A percentile compares a stretch with the other conserved stretches of the same genome.
These are phyloP conservation scores for Petunia secreta DNA, from an alignment of 257 asterid species.

Conservation along the genomic window DNA sequence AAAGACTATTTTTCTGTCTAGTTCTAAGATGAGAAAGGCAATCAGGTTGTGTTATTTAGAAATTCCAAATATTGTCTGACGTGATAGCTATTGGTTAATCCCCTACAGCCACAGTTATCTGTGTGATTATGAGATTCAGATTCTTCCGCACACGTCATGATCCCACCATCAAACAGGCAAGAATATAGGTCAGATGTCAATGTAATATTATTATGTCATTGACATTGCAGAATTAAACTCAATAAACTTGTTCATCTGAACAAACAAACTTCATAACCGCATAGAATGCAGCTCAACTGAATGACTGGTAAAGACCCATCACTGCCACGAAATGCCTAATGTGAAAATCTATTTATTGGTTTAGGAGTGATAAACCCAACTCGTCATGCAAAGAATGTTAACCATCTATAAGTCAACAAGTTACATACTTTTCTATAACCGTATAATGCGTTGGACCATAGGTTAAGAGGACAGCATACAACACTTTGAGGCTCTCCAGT, in stretches of 20 bases:
- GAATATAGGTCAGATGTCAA: not conserved
- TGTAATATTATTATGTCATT: not conserved
- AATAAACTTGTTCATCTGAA: not conserved
- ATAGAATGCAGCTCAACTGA: not conserved
- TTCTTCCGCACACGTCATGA: not conserved
- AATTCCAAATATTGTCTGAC: not conserved
- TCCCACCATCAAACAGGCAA: not conserved
- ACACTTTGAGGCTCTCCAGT: not conserved
- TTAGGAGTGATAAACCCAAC: too few relatives aligned
- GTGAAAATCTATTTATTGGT: too few relatives aligned
- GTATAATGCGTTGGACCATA: constrained; percentile 4
- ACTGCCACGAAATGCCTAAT: too few relatives aligned
- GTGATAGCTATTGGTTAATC: not conserved
- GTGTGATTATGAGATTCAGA: not conserved
- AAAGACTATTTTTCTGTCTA: not conserved
- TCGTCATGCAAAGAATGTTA: not conserved
- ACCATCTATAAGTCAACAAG: not conserved
- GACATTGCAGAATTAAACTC: not conserved
- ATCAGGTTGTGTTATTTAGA: not conserved
- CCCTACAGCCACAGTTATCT: not conserved
- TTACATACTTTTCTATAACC: not conserved
- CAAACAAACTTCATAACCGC: not conserved
- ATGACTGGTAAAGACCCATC: too few relatives aligned
- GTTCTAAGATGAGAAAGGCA: not conserved
- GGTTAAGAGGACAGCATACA: not conserved